phyloP scores from a whole-genome alignment of 345 rosid genomes.

The Eutrema yunnanense region DNA sequence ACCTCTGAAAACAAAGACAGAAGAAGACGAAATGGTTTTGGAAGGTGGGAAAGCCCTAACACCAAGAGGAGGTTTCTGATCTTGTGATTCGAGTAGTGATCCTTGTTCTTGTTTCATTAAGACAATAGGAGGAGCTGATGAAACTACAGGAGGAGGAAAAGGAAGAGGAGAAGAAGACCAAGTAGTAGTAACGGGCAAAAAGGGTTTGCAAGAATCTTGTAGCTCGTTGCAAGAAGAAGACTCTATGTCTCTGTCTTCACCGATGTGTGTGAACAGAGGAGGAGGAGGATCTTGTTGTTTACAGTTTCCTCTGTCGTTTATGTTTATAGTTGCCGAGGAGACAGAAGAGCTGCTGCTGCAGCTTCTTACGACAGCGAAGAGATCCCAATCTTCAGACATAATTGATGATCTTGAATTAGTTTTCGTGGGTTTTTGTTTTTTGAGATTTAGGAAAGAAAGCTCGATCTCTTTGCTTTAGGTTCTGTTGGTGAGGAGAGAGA shows the following conservation, averaged over 20 bases:
- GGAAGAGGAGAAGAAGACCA: conserved; percentile 19
- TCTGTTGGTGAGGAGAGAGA: conserved; percentile 15
- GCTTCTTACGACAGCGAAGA: conserved; percentile 68
- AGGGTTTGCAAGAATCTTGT: conserved; percentile 53
- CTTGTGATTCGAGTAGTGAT: conserved; percentile 11
- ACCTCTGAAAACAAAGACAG: conserved; percentile 33
- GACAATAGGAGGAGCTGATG: conserved; percentile 1
- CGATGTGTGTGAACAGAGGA: conserved; percentile 26
- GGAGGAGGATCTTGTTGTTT: conserved; percentile 23
- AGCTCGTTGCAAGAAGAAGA: conserved; percentile 40
- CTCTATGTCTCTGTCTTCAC: conserved; percentile 14
- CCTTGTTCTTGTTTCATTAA: conserved; percentile 27
- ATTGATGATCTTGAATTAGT: neutral
- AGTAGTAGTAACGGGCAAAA: conserved; percentile 29
- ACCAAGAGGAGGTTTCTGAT: conserved; percentile 18
- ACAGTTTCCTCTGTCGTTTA: conserved; percentile 34
- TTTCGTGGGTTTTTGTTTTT: neutral
- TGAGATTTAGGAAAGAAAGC: conserved; percentile 25
- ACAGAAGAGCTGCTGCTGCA: conserved; percentile 48
- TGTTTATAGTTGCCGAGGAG: neutral
- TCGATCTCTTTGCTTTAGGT: neutral
- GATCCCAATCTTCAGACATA: conserved; percentile 77
- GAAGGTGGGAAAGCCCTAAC: conserved; percentile 18
- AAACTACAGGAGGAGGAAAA: neutral
- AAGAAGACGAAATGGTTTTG: conserved; percentile 13